Evolutionary conservation across 768 basidiomycete genomes (phyloP).

Genomic region (Naganishia onofrii): DNA sequence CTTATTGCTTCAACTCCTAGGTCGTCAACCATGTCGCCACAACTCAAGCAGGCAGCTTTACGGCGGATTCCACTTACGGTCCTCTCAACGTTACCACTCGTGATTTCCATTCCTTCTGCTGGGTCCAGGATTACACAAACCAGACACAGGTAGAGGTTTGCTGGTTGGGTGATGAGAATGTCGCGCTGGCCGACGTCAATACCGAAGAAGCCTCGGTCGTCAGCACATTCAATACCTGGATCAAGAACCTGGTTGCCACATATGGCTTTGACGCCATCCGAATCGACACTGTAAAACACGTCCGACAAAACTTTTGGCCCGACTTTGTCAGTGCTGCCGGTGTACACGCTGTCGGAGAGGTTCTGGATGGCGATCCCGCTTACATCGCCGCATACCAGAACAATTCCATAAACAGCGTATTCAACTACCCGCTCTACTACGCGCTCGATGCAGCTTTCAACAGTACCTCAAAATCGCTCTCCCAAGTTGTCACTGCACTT

Average conservation of each 20-base stretch:
- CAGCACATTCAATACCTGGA: constrained; percentile 66
- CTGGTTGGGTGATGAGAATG: constrained; percentile 75
- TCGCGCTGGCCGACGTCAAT: constrained; percentile 75
- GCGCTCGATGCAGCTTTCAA: constrained; percentile 49
- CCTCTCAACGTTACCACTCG: constrained; percentile 56
- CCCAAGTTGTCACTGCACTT: constrained; percentile 40
- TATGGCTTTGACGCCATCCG: constrained; percentile 82
- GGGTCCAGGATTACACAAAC: constrained; percentile 65
- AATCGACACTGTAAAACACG: constrained; percentile 59
- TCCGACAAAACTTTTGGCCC: constrained; percentile 68
- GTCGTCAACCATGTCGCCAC: constrained; percentile 83
- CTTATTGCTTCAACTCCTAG: neutral
- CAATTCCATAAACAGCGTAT: constrained; percentile 43
- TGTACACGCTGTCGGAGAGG: constrained; percentile 83
- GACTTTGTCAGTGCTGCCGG: constrained; percentile 69
- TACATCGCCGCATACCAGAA: constrained; percentile 48
- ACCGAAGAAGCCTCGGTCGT: constrained; percentile 67
- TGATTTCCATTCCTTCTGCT: constrained; percentile 72
- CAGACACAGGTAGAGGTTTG: constrained; percentile 69
- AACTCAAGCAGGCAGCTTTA: constrained; percentile 62
- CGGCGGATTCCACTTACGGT: constrained; percentile 50
- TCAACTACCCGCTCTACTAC: constrained; percentile 52
- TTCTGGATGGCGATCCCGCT: constrained; percentile 53
- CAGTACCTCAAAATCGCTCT: constrained; percentile 38
- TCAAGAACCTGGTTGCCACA: constrained; percentile 64